phyloP scores from a whole-genome alignment of 2,329 filamentous ascomycete species.

The Cladophialophora exuberans region DNA sequence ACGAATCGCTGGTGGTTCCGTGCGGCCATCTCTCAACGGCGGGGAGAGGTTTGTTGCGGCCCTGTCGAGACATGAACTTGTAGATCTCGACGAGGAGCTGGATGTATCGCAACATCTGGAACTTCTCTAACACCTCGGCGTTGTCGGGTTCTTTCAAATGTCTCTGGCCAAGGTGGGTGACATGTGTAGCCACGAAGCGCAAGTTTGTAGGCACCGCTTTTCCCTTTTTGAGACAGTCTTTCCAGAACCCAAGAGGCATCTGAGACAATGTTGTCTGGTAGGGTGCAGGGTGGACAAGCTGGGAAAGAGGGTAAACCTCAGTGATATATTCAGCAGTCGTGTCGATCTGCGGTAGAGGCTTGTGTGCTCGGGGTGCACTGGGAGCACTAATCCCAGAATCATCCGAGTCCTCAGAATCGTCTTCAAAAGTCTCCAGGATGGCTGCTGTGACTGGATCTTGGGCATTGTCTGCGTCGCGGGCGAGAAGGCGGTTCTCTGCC shows the following conservation, averaged over 20 bases:
- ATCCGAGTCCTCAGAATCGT: conserved; percentile 22
- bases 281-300: conserved; percentile 45
- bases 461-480: conserved; percentile 41
- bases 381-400: conserved; percentile 31
- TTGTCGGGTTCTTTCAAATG: conserved; percentile 40
- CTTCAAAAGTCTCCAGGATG: conserved; percentile 46
- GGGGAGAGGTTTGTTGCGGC: conserved; percentile 38
- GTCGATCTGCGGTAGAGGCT: conserved; percentile 50
- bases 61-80: conserved; percentile 42
- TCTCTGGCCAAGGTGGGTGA: conserved; percentile 43
- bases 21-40: conserved; percentile 30
- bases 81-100: conserved; percentile 48
- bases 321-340: conserved; percentile 47
- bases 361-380: conserved; percentile 47
- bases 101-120: conserved; percentile 51
- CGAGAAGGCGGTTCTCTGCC: conserved; percentile 52
- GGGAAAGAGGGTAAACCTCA: conserved; percentile 50
- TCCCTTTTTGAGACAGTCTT: conserved; percentile 41
- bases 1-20: conserved; percentile 21
- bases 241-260: conserved; percentile 50
- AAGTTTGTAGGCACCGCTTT: conserved; percentile 43
- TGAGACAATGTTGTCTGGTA: conserved; percentile 46
- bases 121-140: conserved; percentile 24
- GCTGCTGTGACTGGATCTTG: conserved; percentile 47
- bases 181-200: conserved; percentile 49